phyloP scores from a whole-genome alignment of 257 asterid species.

The Fraxinus americana region DNA sequence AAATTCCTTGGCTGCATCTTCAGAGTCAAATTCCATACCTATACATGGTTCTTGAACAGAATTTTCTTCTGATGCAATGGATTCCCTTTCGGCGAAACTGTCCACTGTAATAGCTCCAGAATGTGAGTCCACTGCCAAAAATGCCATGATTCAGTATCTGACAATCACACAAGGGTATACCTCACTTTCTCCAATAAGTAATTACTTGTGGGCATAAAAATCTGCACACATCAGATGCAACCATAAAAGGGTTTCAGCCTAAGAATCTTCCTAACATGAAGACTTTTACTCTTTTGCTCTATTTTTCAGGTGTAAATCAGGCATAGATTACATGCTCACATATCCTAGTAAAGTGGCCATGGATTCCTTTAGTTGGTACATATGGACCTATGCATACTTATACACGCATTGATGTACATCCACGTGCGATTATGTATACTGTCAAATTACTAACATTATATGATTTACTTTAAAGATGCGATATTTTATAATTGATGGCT shows the following conservation, averaged over 20 bases:
- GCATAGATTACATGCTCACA: background rate
- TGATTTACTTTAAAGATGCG: background rate
- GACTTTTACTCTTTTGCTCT: background rate
- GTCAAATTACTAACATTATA: background rate
- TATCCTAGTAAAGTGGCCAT: background rate
- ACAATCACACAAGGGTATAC: background rate
- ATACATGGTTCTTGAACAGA: constrained; percentile 36
- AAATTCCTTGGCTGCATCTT: constrained; percentile 51
- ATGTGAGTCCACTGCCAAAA: constrained; percentile 25
- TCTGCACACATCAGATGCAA: background rate
- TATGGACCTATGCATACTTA: background rate
- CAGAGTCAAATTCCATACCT: constrained; percentile 57
- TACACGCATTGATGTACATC: background rate
- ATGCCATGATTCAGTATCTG: background rate
- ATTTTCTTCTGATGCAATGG: constrained; percentile 24
- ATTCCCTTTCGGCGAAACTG: constrained; percentile 19
- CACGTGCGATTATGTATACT: background rate
- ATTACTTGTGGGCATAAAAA: background rate
- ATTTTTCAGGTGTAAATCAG: background rate
- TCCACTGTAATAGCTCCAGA: constrained; percentile 9
- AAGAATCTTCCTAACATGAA: background rate
- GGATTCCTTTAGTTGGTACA: background rate
- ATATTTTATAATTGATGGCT: background rate
- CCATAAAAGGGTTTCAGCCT: background rate
- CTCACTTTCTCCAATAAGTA: background rate